Base-by-base conservation (phyloP, 73 alveolate genomes). In the Breviolum minutum region DNA sequence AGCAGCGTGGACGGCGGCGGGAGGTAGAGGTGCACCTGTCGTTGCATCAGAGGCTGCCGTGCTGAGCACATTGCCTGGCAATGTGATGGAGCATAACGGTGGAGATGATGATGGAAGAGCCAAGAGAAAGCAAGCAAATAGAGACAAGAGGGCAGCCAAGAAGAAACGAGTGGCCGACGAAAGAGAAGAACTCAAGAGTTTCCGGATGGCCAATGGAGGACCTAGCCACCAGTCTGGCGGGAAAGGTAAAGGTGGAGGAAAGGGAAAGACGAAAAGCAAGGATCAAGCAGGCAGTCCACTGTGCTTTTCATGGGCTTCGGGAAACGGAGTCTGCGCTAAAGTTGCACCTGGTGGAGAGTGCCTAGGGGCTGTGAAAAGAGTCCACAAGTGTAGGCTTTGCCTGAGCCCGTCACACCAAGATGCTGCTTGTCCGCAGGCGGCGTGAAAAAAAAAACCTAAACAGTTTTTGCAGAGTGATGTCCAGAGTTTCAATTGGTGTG, bases 371-470 rank as follows among this genome's bases (percentile, higher is more conserved):
- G 77, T 90, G 29, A 90, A 70, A 26, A 12, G 97, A 2, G 13
- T 71, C n/a, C 97, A 90, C 76, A 90, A 90, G 63, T 90, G 97
- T 64, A 17, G 87, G 4, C 17, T 70, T 1, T 90, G 97, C 64
- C 76, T 90, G 9, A 24, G 48, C 32, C 97, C 97, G 48, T 63
- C 88, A 1, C 97, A 90, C 40, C 73, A 32, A 2, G 80, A 79
- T 63, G 19, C 20, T 17, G 73, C 48, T 11, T 90, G 88, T 74
- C 73, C 92, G 54, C 54, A 40, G 54, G 54, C 54, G 54, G 54
- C 12, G 68, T 32, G 64, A 20, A n/a, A 17, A 27, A 48, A 9
- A 24, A 62, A 24, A 4, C 5, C 40, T 16, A 26, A 7, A 14
- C 10, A 2, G 62, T 14, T 27, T 27, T 40, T 11, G 17, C n/a